Base-by-base conservation (phyloP, 371 early-diverging fungal genomes). In the Vairimorpha ceranae region DNA sequence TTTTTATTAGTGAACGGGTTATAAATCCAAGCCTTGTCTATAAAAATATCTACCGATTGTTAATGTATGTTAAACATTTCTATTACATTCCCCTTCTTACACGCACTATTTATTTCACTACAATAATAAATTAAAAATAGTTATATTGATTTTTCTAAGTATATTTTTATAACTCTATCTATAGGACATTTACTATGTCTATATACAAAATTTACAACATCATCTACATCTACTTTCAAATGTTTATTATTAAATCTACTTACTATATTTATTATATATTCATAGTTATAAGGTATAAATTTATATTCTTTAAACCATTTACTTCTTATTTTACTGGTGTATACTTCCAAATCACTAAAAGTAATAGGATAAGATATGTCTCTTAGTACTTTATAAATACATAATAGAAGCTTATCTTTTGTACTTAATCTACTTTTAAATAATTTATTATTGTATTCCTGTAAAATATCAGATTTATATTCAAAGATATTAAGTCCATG, bases 241-340 rank as follows among this genome's bases (percentile, higher is more conserved):
- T 8, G 12, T 25, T 58, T 23, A 15, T 58, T 23, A 58, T n/a
- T 6, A 35, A 7, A 33, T 60, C 33, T 35, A 6, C n/a, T 21
- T 3, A 60, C 2, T 8, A 60, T 2, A 38, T 32, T 60, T 14
- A 7, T 60, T 19, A 35, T 60, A 10, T 48, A 65, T 41, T 1
- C 23, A 6, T 29, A 14, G 10, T 23, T 65, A 35, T 48, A 33
- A 10, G 32, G 29, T n/a, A 33, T 46, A 43, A 21, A 12, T 25
- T 27, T 46, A 48, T 48, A 54, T 19, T 54, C 56, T 54, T 54
- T 54, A 52, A 38, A 54, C 67, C 52, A 67, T 43, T 54, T 33
- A 14, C 33, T 25, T 32, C 33, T 36, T 51, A 54, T 54, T 27
- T 25, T 25, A 2, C 1, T 4, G 43, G 21, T 12, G 10, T 51